Percentiles rank a stretch among this genome's conserved stretches.
These are phyloP conservation scores for Magnusiomyces clavatus DNA, from an alignment of 1,139 yeast genomes.

Conservation along the genomic window DNA sequence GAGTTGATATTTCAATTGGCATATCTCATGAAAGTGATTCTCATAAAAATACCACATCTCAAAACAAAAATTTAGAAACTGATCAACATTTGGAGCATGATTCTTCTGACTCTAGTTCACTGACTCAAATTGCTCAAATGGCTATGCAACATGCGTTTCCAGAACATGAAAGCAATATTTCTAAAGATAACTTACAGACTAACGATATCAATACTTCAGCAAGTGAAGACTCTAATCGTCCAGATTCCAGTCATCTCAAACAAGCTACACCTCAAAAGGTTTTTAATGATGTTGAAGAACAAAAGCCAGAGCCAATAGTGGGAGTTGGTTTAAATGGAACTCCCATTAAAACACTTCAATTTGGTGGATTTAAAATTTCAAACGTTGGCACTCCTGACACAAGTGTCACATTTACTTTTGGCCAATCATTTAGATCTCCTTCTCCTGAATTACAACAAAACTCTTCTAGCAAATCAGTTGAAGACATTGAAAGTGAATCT, in stretches of 20 bases:
- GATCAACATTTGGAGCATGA: no score
- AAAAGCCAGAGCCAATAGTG: neutral
- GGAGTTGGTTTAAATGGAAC: constrained; percentile 6
- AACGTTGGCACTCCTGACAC: neutral
- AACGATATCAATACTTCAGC: no score
- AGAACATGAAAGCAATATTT: no score
- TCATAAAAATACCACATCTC: no score
- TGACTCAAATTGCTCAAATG: no score
- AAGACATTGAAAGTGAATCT: no score
- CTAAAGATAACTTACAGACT: neutral
- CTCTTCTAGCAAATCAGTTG: no score
- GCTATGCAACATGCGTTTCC: no score
- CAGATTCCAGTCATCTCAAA: no score
- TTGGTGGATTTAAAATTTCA: neutral
- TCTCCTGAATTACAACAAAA: no score
- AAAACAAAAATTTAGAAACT: no score
- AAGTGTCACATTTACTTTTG: constrained; percentile 6
- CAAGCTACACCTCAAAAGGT: neutral
- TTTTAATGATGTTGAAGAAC: neutral
- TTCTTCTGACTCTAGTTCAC: no score
- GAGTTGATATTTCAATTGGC: neutral
- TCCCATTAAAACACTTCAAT: constrained; percentile 1
- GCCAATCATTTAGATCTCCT: neutral
- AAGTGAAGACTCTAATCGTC: neutral
- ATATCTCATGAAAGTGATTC: neutral